A percentile compares a stretch with the other conserved stretches of the same genome.
Conservation (phyloP, 257 asterid species). For the Ilex aquifolium region DNA sequence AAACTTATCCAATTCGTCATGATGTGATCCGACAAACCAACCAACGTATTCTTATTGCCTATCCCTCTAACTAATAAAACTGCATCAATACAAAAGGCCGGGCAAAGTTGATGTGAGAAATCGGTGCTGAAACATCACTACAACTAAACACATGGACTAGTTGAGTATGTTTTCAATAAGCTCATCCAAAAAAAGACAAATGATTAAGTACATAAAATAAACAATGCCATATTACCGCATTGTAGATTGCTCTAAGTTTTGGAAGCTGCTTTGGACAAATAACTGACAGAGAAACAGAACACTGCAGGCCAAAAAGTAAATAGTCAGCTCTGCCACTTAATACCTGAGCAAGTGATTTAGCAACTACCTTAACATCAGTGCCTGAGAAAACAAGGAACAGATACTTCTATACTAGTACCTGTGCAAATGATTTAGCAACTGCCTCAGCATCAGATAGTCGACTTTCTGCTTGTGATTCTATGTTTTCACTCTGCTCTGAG, state of each 20-base stretch:
- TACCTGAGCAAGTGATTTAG: neutral
- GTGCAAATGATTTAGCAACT: slow-evolving; percentile 78
- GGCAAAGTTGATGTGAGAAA: neutral
- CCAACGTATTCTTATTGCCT: neutral
- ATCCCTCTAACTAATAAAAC: neutral
- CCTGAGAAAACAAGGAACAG: neutral
- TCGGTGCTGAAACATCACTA: neutral
- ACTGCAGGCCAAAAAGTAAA: slow-evolving; percentile 45
- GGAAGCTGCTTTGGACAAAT: slow-evolving; percentile 95
- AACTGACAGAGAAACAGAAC: slow-evolving; percentile 76
- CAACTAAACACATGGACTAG: neutral
- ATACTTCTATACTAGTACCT: slow-evolving; percentile 32
- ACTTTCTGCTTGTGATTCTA: slow-evolving; percentile 52
- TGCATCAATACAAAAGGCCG: too few relatives aligned
- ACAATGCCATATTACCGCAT: slow-evolving; percentile 46
- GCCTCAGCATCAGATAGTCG: slow-evolving; percentile 75
- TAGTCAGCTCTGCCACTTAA: slow-evolving; percentile 3
- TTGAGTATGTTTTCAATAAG: neutral
- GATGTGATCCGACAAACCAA: too few relatives aligned
- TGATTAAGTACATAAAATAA: neutral
- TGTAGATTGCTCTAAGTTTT: slow-evolving; percentile 67
- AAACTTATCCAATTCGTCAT: too few relatives aligned
- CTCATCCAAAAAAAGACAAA: slow-evolving; percentile 10
- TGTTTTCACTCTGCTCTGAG: slow-evolving; percentile 44
- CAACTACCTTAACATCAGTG: slow-evolving; percentile 10